Evolutionary conservation across 1,284 basidiomycete genomes (phyloP), one percentile per base, ranked within the genome.

Genomic region (Marasmius fiardii): DNA sequence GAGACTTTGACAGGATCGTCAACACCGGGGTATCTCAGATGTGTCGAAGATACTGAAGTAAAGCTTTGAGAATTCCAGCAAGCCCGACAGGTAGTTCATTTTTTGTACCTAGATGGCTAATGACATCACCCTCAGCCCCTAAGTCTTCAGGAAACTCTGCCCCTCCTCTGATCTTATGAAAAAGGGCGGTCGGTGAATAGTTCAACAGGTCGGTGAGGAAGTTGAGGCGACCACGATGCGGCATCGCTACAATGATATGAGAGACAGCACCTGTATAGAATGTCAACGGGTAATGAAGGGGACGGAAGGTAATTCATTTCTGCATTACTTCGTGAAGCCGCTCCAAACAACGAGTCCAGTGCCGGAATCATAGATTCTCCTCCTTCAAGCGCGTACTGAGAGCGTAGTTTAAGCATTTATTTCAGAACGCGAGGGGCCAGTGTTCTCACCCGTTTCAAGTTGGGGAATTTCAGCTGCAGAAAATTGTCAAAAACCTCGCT

Each of bases 341-440:
- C 75, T 1, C 78, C 74, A 61, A 95, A 92, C 11, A 95, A 69
- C 0, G 83, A 77, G 62, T 93, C 90, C 1, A 95, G 75, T 0
- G 91, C 92, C 0, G 91, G 88, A 18, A 95, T 71, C 92, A 95
- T 94, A 4, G 89, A 91, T 73, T 95, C 93, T 1, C 89, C 93
- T 1, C 93, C 93, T 70, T 95, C 93, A 26, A 93, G 74, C 0
- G 90, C 90, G 67, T 92, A 93, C 71, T 78, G 20, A 3, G 44
- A 12, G 34, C 16, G 33, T 50, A 24, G 51, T 26, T 50, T 23
- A 41, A 43, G 39, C 43, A n/a, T 26, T 34, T 51, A 33, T 28
- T 50, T 26, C 8, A 51, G 18, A 24, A 18, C 28, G 41, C 43
- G 28, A 39, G 21, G 20, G n/a, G 31, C 23, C 54, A n/a, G 20